These are phyloP conservation scores for Aureobasidium leucospermi DNA, from an alignment of 2,329 filamentous ascomycete genomes.

Conservation along the genomic window DNA sequence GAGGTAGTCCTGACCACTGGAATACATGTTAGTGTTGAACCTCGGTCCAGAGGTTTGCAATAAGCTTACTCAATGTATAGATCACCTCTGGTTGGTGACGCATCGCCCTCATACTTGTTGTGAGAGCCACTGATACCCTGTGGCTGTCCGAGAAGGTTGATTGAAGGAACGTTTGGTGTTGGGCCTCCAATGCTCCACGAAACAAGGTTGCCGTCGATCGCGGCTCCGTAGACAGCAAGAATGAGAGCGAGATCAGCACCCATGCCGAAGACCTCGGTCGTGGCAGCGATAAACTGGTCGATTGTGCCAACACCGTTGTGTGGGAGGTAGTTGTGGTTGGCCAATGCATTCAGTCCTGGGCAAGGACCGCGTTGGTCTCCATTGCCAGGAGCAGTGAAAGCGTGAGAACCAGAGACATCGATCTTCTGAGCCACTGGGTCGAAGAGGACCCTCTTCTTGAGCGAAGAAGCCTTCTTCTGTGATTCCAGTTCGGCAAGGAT, in stretches of 20 bases:
- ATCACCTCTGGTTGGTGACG: slow-evolving; percentile 26
- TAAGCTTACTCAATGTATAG: slow-evolving; percentile 23
- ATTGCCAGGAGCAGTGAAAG: slow-evolving; percentile 23
- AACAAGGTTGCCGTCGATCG: slow-evolving; percentile 25
- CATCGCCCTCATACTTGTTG: slow-evolving; percentile 31
- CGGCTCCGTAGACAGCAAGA: slow-evolving; percentile 27
- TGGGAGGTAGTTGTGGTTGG: slow-evolving; percentile 28
- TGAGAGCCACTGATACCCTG: slow-evolving; percentile 24
- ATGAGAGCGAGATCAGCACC: slow-evolving; percentile 27
- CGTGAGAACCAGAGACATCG: slow-evolving; percentile 22
- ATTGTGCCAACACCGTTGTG: slow-evolving; percentile 30
- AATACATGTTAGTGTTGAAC: not conserved
- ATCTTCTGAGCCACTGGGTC: slow-evolving; percentile 26
- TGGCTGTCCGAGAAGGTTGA: slow-evolving; percentile 19
- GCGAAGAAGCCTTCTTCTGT: not conserved
- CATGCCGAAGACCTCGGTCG: slow-evolving; percentile 28
- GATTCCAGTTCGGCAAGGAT: slow-evolving; percentile 17
- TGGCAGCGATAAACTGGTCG: slow-evolving; percentile 26
- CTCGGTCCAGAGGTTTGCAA: too few relatives aligned
- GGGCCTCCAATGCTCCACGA: slow-evolving; percentile 26
- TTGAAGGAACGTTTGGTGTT: slow-evolving; percentile 14
- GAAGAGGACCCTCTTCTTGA: slow-evolving; percentile 19
- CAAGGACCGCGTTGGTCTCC: slow-evolving; percentile 27
- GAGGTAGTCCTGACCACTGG: slow-evolving; percentile 22
- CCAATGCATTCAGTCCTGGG: slow-evolving; percentile 28